phyloP scores from a whole-genome alignment of 495 filamentous ascomycete species.

The Massariosphaeria phaeospora region DNA sequence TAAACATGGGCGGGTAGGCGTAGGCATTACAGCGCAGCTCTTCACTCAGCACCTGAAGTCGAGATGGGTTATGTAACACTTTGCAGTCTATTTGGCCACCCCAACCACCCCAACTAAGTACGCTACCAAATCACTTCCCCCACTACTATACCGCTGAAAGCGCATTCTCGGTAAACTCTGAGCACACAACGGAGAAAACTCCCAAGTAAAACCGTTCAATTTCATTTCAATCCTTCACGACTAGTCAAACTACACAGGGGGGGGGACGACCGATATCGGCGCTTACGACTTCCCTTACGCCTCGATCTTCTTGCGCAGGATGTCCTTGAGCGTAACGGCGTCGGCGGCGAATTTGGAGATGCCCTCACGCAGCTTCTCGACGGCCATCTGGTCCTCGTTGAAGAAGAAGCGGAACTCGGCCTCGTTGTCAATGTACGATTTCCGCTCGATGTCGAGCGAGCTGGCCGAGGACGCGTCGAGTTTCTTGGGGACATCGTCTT shows the following conservation, averaged over 20 bases:
- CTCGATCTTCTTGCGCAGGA: slow-evolving; percentile 77
- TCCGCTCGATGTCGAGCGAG: slow-evolving; percentile 73
- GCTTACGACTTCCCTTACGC: slow-evolving; percentile 25
- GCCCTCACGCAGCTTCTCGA: slow-evolving; percentile 97
- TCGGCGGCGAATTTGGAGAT: slow-evolving; percentile 99
- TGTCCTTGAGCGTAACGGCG: slow-evolving; percentile 86
- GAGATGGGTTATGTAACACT: too few relatives aligned
- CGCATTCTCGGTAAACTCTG: slow-evolving; percentile 4
- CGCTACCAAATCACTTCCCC: neutral
- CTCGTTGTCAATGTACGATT: slow-evolving; percentile 86
- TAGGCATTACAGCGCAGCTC: too few relatives aligned
- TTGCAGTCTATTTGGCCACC: neutral
- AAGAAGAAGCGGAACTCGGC: slow-evolving; percentile 93
- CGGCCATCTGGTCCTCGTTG: slow-evolving; percentile 98
- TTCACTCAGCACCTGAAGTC: neutral
- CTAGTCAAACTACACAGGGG: too few relatives aligned
- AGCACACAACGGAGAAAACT: neutral
- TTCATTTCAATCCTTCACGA: too few relatives aligned
- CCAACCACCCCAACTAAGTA: neutral
- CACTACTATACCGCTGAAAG: neutral
- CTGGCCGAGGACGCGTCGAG: slow-evolving; percentile 64
- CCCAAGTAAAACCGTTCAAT: too few relatives aligned
- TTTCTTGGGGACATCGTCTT: slow-evolving; percentile 81
- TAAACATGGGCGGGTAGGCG: too few relatives aligned
- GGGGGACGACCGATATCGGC: slow-evolving; percentile 30